Base-by-base conservation (phyloP, 2,329 filamentous ascomycete species). In the Microsporum audouinii region DNA sequence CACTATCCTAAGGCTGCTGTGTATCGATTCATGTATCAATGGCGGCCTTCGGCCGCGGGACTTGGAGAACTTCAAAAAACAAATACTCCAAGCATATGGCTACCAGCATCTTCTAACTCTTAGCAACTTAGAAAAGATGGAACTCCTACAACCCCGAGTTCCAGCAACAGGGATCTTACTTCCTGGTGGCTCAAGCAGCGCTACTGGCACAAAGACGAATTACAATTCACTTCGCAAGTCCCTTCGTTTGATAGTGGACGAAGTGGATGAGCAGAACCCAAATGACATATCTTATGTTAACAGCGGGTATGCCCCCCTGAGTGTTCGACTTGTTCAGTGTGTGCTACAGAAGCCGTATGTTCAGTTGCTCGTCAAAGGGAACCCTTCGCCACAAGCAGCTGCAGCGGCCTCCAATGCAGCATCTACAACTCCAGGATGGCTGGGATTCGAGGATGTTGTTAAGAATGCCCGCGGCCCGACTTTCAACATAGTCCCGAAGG, bases 271-370 rank as follows among this genome's bases (percentile, higher is more conserved):
- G 73, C 86, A 94, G 62, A 88, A 95, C 55, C 94, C 94, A 2
- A 89, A 94, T 68, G 94, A 99, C 68, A 87, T 97, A 63, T 88
- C 91, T n/a, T 99, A 99, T 69, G 91, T 96, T 8, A 99, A 97
- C 75, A 95, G 89, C 65, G 95, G 94, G 59, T 99, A 97, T 71
- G 94, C 95, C 3, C 95, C 94, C 0, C 81, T 99, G 10, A 95
- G 89, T 51, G 84, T 97, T 60, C 86, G 94, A 14, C 82, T 99
- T 3, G 87, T 99, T 4, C 95, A 99, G 73, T 94, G 89, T 71
- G 83, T 97, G 57, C 76, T 99, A 56, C 91, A 97, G 72, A 99
- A 99, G 73, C 84, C 89, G 61, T 88, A 91, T 66, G 78, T 99
- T 34, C 78, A 86, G 61, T 84, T 83, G 3, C 81, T 91, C 8